A percentile compares a stretch with the other conserved stretches of the same genome.
Conservation (phyloP, 179 eudicot genomes). For the Heliamphora pulchella region DNA sequence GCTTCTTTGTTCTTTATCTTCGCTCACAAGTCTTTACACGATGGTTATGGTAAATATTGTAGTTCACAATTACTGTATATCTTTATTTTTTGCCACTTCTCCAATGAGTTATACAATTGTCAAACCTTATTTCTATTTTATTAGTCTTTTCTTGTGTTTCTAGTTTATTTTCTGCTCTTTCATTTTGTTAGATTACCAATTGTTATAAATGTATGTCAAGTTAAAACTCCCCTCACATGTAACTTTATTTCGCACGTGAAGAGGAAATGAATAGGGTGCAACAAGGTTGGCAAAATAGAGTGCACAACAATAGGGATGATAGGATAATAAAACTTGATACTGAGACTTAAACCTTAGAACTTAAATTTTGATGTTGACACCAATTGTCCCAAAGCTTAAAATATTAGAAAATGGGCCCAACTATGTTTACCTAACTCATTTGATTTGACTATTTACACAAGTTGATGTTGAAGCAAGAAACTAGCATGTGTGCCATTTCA, state of each 20-base stretch:
- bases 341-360: neutral
- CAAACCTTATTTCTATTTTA: neutral
- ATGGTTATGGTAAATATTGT: conserved; percentile 77
- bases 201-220: neutral
- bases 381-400: neutral
- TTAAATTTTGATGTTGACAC: too few species aligned
- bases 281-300: neutral
- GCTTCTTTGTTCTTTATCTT: conserved; percentile 70
- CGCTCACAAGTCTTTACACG: conserved; percentile 76
- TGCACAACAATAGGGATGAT: neutral
- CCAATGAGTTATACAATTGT: neutral
- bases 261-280: neutral
- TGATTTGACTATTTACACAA: neutral
- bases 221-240: neutral
- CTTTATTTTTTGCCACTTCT: neutral
- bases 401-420: neutral
- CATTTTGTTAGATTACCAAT: conserved; percentile 3
- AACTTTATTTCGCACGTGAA: neutral
- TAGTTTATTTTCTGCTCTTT: neutral
- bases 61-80: neutral
- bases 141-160: neutral
- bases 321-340: too few species aligned
- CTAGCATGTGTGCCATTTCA: neutral
- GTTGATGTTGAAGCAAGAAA: conserved; percentile 4
- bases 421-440: neutral